These are phyloP conservation scores for Hypholoma fasciculare DNA, from an alignment of 768 basidiomycete species.

Conservation along the genomic window DNA sequence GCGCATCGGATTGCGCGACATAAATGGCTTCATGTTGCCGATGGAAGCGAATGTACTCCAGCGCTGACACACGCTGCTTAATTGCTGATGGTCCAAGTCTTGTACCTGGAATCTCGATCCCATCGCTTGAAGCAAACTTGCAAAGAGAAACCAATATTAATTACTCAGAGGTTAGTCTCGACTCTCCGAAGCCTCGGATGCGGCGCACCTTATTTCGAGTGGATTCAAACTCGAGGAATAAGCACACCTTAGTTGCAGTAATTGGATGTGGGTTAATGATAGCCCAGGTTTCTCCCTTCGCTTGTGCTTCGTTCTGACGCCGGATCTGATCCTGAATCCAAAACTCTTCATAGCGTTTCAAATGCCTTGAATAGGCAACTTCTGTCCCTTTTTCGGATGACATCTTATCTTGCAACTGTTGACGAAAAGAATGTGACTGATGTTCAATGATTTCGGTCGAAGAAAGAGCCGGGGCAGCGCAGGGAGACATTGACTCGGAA, in stretches of 20 bases:
- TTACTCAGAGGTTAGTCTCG: not conserved
- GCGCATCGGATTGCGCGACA: conserved; percentile 14
- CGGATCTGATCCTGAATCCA: conserved; percentile 18
- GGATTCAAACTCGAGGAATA: conserved; percentile 29
- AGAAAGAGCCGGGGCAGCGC: not conserved
- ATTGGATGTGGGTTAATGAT: conserved; percentile 22
- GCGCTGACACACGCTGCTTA: conserved; percentile 27
- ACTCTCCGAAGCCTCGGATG: not conserved
- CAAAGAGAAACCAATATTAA: not conserved
- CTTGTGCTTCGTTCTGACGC: not conserved
- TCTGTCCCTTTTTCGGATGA: conserved; percentile 24
- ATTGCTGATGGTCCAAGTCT: conserved; percentile 25
- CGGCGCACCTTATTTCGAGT: conserved; percentile 26
- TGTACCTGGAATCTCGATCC: conserved; percentile 18
- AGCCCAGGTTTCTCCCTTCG: not conserved
- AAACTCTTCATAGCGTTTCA: conserved; percentile 24
- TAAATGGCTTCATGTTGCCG: conserved; percentile 20
- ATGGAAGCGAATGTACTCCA: conserved; percentile 21
- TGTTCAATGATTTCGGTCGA: not conserved
- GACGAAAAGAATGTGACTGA: conserved; percentile 3
- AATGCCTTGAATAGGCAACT: conserved; percentile 23
- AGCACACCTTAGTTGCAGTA: conserved; percentile 25
- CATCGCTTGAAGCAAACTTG: conserved; percentile 13
- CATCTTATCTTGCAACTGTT: conserved; percentile 10
- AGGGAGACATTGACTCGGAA: not conserved